These are phyloP conservation scores for Candida sithepensis DNA, from an alignment of 805 yeast species.

Conservation along the genomic window DNA sequence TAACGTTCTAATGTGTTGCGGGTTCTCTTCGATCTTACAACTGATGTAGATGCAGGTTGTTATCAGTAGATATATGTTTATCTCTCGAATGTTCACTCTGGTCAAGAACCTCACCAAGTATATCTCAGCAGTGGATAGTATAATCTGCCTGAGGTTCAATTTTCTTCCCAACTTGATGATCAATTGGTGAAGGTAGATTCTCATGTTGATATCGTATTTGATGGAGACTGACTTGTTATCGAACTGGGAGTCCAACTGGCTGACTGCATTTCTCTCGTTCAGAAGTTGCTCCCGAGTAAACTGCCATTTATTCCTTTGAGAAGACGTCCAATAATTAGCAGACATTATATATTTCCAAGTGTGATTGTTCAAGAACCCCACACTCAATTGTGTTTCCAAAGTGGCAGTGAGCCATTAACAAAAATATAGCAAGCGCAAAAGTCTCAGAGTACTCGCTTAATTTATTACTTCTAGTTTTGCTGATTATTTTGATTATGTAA, in stretches of 20 bases:
- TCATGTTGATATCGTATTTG: slow-evolving; percentile 54
- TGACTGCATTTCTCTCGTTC: slow-evolving; percentile 16
- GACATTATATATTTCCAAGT: too few relatives aligned
- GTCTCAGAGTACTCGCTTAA: too few relatives aligned
- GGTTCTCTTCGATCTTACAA: slow-evolving; percentile 92
- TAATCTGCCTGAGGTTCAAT: slow-evolving; percentile 74
- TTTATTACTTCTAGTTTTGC: too few relatives aligned
- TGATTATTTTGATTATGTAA: background rate
- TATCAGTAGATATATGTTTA: slow-evolving; percentile 75
- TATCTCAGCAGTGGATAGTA: slow-evolving; percentile 84
- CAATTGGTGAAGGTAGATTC: slow-evolving; percentile 76
- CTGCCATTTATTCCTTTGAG: slow-evolving; percentile 82
- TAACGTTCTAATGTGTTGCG: slow-evolving; percentile 85
- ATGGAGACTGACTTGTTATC: slow-evolving; percentile 22
- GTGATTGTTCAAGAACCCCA: too few relatives aligned
- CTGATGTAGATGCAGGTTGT: slow-evolving; percentile 87
- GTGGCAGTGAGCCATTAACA: too few relatives aligned
- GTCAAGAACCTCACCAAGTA: slow-evolving; percentile 77
- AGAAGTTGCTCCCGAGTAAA: slow-evolving; percentile 58
- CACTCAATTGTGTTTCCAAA: too few relatives aligned
- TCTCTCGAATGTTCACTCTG: slow-evolving; percentile 69
- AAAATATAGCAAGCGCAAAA: too few relatives aligned
- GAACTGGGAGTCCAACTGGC: slow-evolving; percentile 21
- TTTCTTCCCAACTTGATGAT: slow-evolving; percentile 76
- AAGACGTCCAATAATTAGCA: slow-evolving; percentile 84